Base-by-base conservation (phyloP, 2,329 filamentous ascomycete genomes). In the Fusarium secorum region DNA sequence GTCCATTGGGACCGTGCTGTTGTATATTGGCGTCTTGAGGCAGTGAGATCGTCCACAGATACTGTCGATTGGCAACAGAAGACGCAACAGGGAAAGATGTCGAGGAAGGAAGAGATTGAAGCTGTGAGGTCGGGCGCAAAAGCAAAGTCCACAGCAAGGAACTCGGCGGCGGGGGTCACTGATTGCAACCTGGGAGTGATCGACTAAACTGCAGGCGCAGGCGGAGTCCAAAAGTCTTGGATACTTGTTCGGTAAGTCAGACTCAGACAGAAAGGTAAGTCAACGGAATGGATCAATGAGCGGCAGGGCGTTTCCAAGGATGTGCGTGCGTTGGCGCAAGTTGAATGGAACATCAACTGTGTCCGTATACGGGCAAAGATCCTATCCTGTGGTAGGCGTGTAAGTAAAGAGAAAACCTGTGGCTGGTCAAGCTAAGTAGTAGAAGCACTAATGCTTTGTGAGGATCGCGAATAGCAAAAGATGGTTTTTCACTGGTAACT, bases 401-500 rank as follows among this genome's bases (percentile, higher is more conserved):
- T 39, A 24, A 53, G 35, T 24, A 44, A 56, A 58, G 53, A 49
- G 39, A 56, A 62, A 60, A 41, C 53, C 39, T 71, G 55, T 64
- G 68, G 62, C 52, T 60, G 68, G 70, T 66, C 24, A 36, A 54
- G 64, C 54, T 73, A 59, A 66, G 42, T 52, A 44, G 39, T 35
- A 52, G 55, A 71, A 54, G 55, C 51, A 65, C 60, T 71, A 68
- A 64, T 65, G 65, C 61, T 56, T 58, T 69, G 54, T 44, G 64
- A 59, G 36, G 58, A 67, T 70, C 65, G 45, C 69, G 33, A 65
- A 64, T 60, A 64, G 41, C 57, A 68, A 60, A 64, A 48, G 52
- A 64, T 57, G 48, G 49, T 39, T 56, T 72, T 59, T 72, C 66
- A 72, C 70, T 73, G 66, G 70, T 70, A 58, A 55, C 51, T 46